These are phyloP conservation scores for Shiraia sp. DNA, from an alignment of 2,329 filamentous ascomycete genomes.

Conservation along the genomic window DNA sequence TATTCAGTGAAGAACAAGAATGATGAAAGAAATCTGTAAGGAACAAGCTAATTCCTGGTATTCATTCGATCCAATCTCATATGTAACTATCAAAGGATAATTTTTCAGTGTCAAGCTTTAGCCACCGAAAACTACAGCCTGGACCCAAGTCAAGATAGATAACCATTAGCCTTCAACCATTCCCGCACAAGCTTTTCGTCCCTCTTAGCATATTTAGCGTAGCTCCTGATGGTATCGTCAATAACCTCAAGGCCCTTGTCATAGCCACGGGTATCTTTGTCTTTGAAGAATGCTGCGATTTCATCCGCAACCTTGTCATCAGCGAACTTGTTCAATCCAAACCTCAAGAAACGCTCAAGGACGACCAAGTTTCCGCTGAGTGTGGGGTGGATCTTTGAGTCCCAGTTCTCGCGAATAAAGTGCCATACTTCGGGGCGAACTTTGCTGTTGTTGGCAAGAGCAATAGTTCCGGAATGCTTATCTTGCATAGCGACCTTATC, in stretches of 20 bases:
- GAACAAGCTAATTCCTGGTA: too few relatives aligned
- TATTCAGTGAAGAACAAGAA: too few relatives aligned
- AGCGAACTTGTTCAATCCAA: slow-evolving; percentile 77
- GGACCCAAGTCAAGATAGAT: slow-evolving; percentile 43
- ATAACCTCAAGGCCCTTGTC: slow-evolving; percentile 84
- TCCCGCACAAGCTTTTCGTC: slow-evolving; percentile 74
- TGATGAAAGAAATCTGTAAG: too few relatives aligned
- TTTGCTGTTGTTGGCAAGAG: slow-evolving; percentile 72
- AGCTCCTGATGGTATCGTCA: slow-evolving; percentile 80
- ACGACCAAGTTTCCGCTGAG: slow-evolving; percentile 82
- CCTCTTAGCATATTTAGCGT: slow-evolving; percentile 79
- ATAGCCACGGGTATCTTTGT: slow-evolving; percentile 84
- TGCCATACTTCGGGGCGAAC: slow-evolving; percentile 80
- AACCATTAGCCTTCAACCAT: slow-evolving; percentile 72
- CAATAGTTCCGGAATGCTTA: slow-evolving; percentile 77
- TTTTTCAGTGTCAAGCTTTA: too few relatives aligned
- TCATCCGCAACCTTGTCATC: slow-evolving; percentile 71
- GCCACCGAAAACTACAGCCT: slow-evolving; percentile 8
- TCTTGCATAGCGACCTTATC: slow-evolving; percentile 85
- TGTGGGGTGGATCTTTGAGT: slow-evolving; percentile 65
- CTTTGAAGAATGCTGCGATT: slow-evolving; percentile 81
- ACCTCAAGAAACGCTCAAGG: slow-evolving; percentile 83
- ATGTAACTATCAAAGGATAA: too few relatives aligned
- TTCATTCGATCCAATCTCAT: too few relatives aligned
- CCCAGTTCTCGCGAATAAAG: slow-evolving; percentile 85